phyloP scores from a whole-genome alignment of 139 green algal species.

The Chlamydomonas applanata region DNA sequence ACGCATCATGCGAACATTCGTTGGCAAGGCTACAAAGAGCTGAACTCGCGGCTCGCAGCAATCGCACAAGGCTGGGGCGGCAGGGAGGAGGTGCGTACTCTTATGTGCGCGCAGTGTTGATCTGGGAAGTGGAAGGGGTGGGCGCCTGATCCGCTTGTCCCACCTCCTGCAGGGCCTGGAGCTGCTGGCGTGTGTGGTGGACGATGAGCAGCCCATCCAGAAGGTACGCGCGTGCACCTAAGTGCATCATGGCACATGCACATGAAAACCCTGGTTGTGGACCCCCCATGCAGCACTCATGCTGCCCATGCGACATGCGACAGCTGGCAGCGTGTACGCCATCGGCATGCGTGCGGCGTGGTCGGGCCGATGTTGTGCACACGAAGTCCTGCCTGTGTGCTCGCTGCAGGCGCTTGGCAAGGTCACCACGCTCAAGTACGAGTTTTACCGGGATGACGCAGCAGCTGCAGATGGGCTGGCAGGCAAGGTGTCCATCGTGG shows the following conservation, averaged over 20 bases:
- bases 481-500: constrained; percentile 49
- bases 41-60: constrained; percentile 67
- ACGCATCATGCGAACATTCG: constrained; percentile 61
- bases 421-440: constrained; percentile 57
- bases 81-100: constrained; percentile 65
- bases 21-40: constrained; percentile 55
- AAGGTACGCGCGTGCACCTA: constrained; percentile 10
- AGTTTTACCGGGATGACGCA: constrained; percentile 59
- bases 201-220: not conserved
- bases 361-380: too few species aligned
- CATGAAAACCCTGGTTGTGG: not conserved
- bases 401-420: not conserved
- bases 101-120: not conserved
- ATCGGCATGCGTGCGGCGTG: too few species aligned
- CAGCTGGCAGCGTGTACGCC: too few species aligned
- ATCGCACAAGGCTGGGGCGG: constrained; percentile 79
- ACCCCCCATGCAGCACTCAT: too few species aligned
- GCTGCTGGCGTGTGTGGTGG: constrained; percentile 50
- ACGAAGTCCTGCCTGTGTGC: not conserved
- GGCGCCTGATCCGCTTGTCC: not conserved
- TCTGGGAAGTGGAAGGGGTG: not conserved
- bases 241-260: too few species aligned
- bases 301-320: too few species aligned
- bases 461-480: not conserved
- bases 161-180: constrained; percentile 59